Evolutionary conservation across 2,329 filamentous ascomycete genomes (phyloP).

Genomic region (Phaeosphaeria sp.): DNA sequence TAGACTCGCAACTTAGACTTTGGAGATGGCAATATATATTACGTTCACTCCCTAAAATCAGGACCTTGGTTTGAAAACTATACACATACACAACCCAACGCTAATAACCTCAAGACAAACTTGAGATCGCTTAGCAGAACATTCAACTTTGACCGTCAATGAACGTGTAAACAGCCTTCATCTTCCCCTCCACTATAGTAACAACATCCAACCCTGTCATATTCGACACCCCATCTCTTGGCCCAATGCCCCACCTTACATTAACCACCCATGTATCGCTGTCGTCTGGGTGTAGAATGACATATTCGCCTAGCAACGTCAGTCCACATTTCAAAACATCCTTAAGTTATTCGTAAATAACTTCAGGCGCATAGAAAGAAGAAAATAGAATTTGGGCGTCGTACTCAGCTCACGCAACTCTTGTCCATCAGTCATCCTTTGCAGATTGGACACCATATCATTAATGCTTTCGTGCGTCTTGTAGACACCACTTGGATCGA

Average conservation of each 20-base stretch:
- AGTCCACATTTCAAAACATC: neutral
- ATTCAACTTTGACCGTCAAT: slow-evolving; percentile 1
- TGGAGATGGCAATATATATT: neutral
- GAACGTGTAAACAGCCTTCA: slow-evolving; percentile 19
- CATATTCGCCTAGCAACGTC: slow-evolving; percentile 7
- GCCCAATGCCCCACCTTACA: slow-evolving; percentile 14
- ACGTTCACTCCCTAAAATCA: neutral
- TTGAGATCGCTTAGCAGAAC: neutral
- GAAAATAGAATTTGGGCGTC: too few relatives aligned
- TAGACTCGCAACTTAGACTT: neutral
- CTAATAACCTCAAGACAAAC: too few relatives aligned
- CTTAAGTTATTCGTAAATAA: too few relatives aligned
- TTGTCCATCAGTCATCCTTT: slow-evolving; percentile 2
- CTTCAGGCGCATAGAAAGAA: too few relatives aligned
- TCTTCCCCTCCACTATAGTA: slow-evolving; percentile 12
- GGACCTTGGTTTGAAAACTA: too few relatives aligned
- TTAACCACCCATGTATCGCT: slow-evolving; percentile 13
- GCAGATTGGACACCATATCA: slow-evolving; percentile 8
- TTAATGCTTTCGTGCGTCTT: slow-evolving; percentile 14
- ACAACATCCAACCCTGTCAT: slow-evolving; percentile 14
- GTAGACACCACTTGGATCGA: slow-evolving; percentile 10
- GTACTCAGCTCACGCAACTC: slow-evolving; percentile 10
- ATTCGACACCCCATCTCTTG: slow-evolving; percentile 1
- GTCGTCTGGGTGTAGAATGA: neutral
- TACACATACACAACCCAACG: too few relatives aligned